Percentiles rank a stretch among this genome's conserved stretches.
Conservation (phyloP, 2,329 filamentous ascomycete species). For the Alternaria triticimaculans region DNA sequence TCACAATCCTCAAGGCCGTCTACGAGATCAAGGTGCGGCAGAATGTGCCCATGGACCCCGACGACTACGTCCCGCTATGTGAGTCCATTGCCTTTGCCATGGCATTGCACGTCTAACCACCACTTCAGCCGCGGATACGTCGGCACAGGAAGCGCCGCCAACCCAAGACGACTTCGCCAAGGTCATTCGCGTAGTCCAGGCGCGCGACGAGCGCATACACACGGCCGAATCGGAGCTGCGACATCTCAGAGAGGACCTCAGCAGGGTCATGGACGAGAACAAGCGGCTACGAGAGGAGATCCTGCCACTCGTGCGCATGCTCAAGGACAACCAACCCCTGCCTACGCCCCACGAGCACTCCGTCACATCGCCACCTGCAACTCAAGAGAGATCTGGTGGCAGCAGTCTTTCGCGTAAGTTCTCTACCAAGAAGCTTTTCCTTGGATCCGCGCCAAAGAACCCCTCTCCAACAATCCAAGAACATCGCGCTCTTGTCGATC, state of each 20-base stretch:
- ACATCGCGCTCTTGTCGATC: constrained; percentile 51
- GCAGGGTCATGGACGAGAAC: constrained; percentile 75
- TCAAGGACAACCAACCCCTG: constrained; percentile 88
- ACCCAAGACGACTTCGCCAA: constrained; percentile 93
- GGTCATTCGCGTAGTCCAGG: constrained; percentile 84
- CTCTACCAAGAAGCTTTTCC: constrained; percentile 61
- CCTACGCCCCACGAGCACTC: constrained; percentile 51
- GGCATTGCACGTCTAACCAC: constrained; percentile 7
- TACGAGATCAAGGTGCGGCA: constrained; percentile 97
- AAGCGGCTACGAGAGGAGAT: constrained; percentile 88
- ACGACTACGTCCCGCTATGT: constrained; percentile 94
- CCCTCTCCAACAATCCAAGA: constrained; percentile 59
- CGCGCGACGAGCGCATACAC: constrained; percentile 89
- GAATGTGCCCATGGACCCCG: constrained; percentile 86
- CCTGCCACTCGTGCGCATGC: constrained; percentile 85
- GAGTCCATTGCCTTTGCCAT: constrained; percentile 51
- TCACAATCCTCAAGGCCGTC: constrained; percentile 93
- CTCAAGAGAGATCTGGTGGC: constrained; percentile 45
- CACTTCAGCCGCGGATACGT: constrained; percentile 80
- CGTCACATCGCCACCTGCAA: constrained; percentile 44
- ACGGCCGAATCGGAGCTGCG: constrained; percentile 83
- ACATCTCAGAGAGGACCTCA: constrained; percentile 66
- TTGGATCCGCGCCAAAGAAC: constrained; percentile 57
- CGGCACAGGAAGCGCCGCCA: constrained; percentile 82
- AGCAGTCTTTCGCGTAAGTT: constrained; percentile 60